Evolutionary conservation across 164 flowering plant species (phyloP).

Genomic region (Stephania cephalantha): DNA sequence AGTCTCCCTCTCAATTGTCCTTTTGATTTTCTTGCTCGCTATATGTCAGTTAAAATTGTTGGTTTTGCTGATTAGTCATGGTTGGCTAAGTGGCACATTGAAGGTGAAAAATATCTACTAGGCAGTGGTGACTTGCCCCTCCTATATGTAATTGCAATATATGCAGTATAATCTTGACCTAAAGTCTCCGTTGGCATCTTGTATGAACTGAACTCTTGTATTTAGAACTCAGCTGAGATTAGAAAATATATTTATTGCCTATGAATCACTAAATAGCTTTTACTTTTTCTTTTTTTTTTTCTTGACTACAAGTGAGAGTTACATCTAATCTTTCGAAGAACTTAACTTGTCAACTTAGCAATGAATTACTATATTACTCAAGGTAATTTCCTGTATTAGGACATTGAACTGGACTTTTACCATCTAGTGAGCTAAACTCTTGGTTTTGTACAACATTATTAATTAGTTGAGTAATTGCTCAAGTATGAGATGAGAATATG

Average conservation of each 20-base stretch:
- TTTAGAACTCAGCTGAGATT: not conserved
- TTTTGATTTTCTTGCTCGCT: not conserved
- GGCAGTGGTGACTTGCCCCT: not conserved
- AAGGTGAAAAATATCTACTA: not conserved
- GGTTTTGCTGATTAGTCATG: not conserved
- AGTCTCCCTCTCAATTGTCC: not conserved
- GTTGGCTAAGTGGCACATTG: not conserved
- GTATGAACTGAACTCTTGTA: not conserved
- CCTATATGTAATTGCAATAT: not conserved
- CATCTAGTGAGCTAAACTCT: not conserved
- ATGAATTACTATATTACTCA: not conserved
- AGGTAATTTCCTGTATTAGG: not conserved
- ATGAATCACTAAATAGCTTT: not conserved
- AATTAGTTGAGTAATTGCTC: not conserved
- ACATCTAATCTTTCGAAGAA: not conserved
- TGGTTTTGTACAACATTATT: not conserved
- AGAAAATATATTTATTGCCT: not conserved
- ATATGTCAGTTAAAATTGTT: not conserved
- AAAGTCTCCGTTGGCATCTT: not conserved
- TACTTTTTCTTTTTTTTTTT: no score
- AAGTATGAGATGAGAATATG: not conserved
- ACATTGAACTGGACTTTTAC: not conserved
- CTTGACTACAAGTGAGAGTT: no score
- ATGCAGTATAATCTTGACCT: not conserved
- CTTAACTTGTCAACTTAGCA: not conserved